Conservation (phyloP, 257 asterid species). For the Craterostigma plantagineum region DNA sequence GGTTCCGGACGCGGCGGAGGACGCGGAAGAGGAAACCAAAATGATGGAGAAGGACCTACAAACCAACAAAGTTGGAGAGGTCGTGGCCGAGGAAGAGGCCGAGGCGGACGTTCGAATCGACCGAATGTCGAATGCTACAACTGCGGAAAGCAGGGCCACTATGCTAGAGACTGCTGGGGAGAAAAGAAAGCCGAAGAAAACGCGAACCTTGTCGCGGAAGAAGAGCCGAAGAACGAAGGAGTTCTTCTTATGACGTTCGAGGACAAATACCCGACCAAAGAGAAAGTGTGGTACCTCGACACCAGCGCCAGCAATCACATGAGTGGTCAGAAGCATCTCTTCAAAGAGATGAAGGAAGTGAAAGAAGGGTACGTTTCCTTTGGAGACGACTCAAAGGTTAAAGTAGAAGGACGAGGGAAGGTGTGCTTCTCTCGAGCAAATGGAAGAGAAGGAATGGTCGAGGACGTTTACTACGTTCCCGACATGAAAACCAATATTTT, state of each 20-base stretch:
- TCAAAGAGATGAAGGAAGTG: not conserved
- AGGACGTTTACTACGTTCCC: not conserved
- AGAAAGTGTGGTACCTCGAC: too few relatives aligned
- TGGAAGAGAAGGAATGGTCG: not conserved
- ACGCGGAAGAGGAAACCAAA: not conserved
- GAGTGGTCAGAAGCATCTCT: not conserved
- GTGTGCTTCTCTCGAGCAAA: not conserved
- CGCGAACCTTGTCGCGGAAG: too few relatives aligned
- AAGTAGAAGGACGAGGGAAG: not conserved
- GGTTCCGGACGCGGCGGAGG: not conserved
- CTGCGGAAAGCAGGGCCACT: too few relatives aligned
- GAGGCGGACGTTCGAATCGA: too few relatives aligned
- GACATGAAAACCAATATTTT: not conserved
- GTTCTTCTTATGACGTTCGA: too few relatives aligned
- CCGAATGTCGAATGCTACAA: too few relatives aligned
- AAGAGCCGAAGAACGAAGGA: too few relatives aligned
- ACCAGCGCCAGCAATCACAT: not conserved
- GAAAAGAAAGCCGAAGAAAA: too few relatives aligned
- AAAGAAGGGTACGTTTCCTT: not conserved
- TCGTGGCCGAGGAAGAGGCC: not conserved
- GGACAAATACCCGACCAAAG: too few relatives aligned
- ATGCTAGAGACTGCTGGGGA: too few relatives aligned
- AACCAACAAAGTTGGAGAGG: not conserved
- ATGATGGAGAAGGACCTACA: not conserved
- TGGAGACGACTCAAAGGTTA: not conserved